phyloP scores from a whole-genome alignment of 1,284 basidiomycete genomes.

The Entoloma clypeatum region DNA sequence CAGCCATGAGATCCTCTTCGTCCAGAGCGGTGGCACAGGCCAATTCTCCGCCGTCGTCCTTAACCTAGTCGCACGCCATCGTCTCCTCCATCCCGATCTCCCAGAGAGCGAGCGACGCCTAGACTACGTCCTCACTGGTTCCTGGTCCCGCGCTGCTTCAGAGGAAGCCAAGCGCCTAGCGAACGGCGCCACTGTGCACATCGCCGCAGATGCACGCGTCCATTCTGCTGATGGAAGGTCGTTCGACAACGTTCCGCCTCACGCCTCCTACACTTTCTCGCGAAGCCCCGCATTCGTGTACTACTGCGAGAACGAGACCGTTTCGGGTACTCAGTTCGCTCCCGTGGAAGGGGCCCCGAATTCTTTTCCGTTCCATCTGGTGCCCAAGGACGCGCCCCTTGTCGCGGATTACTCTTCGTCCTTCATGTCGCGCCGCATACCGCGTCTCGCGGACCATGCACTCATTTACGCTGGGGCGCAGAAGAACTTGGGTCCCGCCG shows the following conservation, averaged over 20 bases:
- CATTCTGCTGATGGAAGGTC: conserved; percentile 62
- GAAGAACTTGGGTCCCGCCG: conserved; percentile 97
- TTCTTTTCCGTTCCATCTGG: conserved; percentile 83
- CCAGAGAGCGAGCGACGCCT: conserved; percentile 52
- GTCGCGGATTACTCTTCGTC: conserved; percentile 97
- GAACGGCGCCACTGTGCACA: conserved; percentile 50
- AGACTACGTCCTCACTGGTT: conserved; percentile 90
- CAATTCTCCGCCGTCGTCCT: conserved; percentile 90
- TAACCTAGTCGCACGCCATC: conserved; percentile 82
- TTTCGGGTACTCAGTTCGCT: conserved; percentile 92
- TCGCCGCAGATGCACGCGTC: conserved; percentile 65
- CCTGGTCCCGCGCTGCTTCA: conserved; percentile 85
- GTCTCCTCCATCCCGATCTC: conserved; percentile 60
- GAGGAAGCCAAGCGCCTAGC: conserved; percentile 76
- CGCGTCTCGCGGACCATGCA: conserved; percentile 82
- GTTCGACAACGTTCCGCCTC: conserved; percentile 80
- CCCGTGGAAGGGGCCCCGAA: conserved; percentile 46
- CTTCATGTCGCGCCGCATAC: conserved; percentile 96
- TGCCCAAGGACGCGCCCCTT: conserved; percentile 69
- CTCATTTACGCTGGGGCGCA: conserved; percentile 98
- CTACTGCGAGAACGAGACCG: conserved; percentile 99
- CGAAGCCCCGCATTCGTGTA: conserved; percentile 84
- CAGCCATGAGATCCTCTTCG: conserved; percentile 85
- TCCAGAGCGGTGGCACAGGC: conserved; percentile 86
- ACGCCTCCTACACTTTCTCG: conserved; percentile 76